A percentile compares a stretch with the other conserved stretches of the same genome.
Evolutionary conservation across 305 asterid species (phyloP).

Genomic region (Salvia sclarea): DNA sequence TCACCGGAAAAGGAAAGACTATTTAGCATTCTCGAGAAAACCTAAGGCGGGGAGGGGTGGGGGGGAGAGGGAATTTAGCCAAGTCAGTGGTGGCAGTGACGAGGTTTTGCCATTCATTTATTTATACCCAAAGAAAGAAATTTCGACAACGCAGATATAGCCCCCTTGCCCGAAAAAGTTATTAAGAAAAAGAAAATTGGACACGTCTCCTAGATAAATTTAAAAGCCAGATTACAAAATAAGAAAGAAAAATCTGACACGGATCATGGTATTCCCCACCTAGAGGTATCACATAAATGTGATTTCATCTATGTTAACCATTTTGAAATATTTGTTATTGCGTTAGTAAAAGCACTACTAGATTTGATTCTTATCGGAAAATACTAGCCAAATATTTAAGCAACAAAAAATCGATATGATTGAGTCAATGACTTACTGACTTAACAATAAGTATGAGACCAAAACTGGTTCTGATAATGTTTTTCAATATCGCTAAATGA

Average conservation of each 20-base stretch:
- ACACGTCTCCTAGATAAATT: background rate
- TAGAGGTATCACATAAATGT: background rate
- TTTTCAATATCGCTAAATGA: background rate
- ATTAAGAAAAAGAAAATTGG: background rate
- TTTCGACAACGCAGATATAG: background rate
- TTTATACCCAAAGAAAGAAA: background rate
- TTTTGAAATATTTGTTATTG: background rate
- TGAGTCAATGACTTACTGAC: background rate
- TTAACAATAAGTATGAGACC: constrained; percentile 2
- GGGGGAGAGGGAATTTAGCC: background rate
- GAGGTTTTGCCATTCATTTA: background rate
- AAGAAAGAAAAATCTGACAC: background rate
- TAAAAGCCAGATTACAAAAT: background rate
- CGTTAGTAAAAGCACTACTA: background rate
- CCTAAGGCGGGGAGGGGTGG: background rate
- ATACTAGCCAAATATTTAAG: constrained; percentile 3
- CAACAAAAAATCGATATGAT: background rate
- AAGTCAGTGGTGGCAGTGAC: background rate
- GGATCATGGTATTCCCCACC: background rate
- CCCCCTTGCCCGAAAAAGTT: background rate
- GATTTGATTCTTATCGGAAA: background rate
- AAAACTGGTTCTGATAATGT: background rate
- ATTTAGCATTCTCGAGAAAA: background rate
- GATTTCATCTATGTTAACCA: background rate
- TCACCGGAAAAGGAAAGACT: constrained; percentile 2